Evolutionary conservation across 257 asterid species (phyloP).

Genomic region (Przewalskia tangutica): DNA sequence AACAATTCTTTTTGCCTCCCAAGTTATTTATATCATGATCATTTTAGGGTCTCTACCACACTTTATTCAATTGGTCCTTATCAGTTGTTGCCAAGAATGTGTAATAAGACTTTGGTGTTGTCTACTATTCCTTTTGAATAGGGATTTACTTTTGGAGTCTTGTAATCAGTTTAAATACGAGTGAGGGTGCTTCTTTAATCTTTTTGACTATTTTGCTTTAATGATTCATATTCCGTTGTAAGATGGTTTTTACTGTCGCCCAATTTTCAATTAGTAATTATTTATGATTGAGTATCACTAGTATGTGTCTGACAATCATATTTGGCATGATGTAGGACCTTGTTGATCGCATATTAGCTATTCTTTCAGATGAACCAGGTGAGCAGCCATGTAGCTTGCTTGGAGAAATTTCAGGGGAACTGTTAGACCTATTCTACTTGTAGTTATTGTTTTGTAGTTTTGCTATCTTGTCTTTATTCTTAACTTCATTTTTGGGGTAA

Average conservation of each 20-base stretch:
- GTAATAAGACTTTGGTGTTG: neutral
- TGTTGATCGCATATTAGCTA: constrained; percentile 71
- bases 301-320: neutral
- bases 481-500: neutral
- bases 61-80: neutral
- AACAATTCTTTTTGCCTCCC: neutral
- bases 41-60: neutral
- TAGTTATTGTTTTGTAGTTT: neutral
- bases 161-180: neutral
- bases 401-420: neutral
- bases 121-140: neutral
- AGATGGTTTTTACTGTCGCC: neutral
- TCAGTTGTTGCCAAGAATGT: neutral
- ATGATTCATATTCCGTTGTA: neutral
- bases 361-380: constrained; percentile 81
- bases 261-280: neutral
- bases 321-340: constrained; percentile 55
- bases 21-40: neutral
- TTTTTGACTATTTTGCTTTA: neutral
- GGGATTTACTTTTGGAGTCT: neutral
- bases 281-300: neutral
- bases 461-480: neutral
- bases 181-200: neutral
- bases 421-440: neutral
- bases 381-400: constrained; percentile 3